Conservation (phyloP, 768 basidiomycete species). For the Mycena floridula region DNA sequence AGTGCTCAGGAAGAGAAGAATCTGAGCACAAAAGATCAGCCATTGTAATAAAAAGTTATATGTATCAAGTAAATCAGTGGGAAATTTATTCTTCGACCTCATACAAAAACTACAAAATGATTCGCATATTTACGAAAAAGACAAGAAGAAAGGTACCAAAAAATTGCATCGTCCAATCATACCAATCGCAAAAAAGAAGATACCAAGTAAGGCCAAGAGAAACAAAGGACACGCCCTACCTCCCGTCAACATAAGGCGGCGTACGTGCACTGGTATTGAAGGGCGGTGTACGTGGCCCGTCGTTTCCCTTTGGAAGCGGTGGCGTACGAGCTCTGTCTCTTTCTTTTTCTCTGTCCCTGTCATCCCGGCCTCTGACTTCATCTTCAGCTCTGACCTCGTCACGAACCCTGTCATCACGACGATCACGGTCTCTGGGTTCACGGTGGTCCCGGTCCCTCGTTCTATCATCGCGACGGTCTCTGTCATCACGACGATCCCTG, state of each 20-base stretch:
- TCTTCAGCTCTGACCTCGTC: constrained; percentile 34
- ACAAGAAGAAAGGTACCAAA: too few species aligned
- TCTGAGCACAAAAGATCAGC: too few species aligned
- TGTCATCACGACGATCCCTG: not conserved
- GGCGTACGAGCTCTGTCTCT: constrained; percentile 48
- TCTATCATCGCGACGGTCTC: constrained; percentile 14
- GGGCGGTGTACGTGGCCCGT: not conserved
- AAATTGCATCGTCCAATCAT: too few species aligned
- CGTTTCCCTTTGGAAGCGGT: constrained; percentile 19
- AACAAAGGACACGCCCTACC: not conserved
- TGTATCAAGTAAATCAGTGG: too few species aligned
- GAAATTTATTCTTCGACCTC: too few species aligned
- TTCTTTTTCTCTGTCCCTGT: constrained; percentile 4
- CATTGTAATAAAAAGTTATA: too few species aligned
- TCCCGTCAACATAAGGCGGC: constrained; percentile 7
- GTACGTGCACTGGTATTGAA: too few species aligned
- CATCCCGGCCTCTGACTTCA: constrained; percentile 35
- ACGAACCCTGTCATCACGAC: constrained; percentile 19
- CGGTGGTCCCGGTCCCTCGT: constrained; percentile 24
- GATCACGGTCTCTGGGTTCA: constrained; percentile 25
- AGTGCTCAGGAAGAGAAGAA: too few species aligned
- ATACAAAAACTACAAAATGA: too few species aligned
- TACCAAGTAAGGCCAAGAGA: not conserved
- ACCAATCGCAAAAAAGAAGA: not conserved
- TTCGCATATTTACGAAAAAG: too few species aligned